Base-by-base conservation (phyloP, 2,329 filamentous ascomycete genomes). In the Penicillium olsonii region DNA sequence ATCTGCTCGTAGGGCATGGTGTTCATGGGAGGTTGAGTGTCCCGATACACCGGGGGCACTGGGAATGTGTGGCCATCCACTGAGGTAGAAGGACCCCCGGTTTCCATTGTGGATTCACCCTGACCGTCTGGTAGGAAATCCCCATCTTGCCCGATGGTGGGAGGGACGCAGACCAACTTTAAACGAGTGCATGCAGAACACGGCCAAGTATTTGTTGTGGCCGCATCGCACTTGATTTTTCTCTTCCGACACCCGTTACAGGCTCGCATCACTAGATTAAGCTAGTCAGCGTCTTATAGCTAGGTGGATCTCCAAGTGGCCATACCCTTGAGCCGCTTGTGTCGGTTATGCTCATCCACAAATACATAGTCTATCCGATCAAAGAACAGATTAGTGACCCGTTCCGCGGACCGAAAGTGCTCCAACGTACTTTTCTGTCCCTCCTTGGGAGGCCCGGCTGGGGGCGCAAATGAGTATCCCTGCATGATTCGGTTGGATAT, bases 161-260 rank as follows among this genome's bases (percentile, higher is more conserved):
- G 94, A 38, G 91, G 90, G 20, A 96, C 87, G 69, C 94, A 97
- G 64, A 94, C 89, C 52, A 96, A 82, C 76, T 96, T 97, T 55
- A 97, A 78, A 41, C 92, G 84, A 54, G 91, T 87, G 69, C 92
- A 99, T 29, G 94, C 90, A 34, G 92, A 94, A 72, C 92, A 97
- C 22, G 94, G 94, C 92, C 94, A 97, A 31, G 90, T 91, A 70
- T 97, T 96, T 34, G 92, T 96, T 12, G 92, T 96, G 17, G 92
- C 92, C 44, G 92, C 91, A 75, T 97, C 94, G 75, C 92, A 99
- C 72, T 96, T 96, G 69, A 99, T 99, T 74, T 99, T 99, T 65
- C 92, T 84, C 72, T 91, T 87, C 54, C 92, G 84, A 68, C 92
- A 97, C 53, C 92, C 92, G 75, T 96, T 92, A 71, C 92, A 97